These are phyloP conservation scores for Penicillium chermesinum DNA, from an alignment of 495 filamentous ascomycete species.

Conservation along the genomic window DNA sequence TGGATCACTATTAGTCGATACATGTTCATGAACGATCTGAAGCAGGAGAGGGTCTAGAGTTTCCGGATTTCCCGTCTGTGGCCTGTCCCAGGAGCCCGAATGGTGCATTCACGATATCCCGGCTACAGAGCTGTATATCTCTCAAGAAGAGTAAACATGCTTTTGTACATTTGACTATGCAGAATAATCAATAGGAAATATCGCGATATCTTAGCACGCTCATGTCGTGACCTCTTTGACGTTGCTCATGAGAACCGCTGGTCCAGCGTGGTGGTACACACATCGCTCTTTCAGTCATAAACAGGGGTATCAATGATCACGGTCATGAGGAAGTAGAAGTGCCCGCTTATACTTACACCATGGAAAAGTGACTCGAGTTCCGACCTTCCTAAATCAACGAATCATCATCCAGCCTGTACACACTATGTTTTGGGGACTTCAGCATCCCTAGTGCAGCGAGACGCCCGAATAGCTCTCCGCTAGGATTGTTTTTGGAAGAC, in stretches of 20 bases:
- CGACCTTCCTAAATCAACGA: conserved; percentile 9
- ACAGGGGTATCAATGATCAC: background rate
- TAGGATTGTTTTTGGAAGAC: conserved; percentile 9
- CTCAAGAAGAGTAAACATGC: no score
- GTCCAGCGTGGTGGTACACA: no score
- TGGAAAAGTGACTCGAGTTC: background rate
- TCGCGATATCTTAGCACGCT: no score
- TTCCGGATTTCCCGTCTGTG: background rate
- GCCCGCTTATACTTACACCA: no score
- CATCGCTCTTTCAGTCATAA: no score
- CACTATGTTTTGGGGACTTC: conserved; percentile 4
- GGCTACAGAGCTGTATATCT: background rate
- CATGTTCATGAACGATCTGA: conserved; percentile 92
- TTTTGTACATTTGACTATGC: no score
- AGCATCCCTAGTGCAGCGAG: conserved; percentile 14
- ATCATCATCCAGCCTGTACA: conserved; percentile 14
- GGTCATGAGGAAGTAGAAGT: background rate
- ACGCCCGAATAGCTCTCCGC: conserved; percentile 18
- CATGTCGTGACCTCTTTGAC: no score
- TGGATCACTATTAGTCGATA: conserved; percentile 90
- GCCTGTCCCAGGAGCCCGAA: no score
- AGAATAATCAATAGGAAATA: no score
- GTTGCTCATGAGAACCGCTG: no score
- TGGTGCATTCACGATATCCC: no score
- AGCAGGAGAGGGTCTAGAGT: conserved; percentile 46